These are phyloP conservation scores for Fragilaria crotonensis DNA, from an alignment of 108 stramenopile genomes.

Conservation along the genomic window DNA sequence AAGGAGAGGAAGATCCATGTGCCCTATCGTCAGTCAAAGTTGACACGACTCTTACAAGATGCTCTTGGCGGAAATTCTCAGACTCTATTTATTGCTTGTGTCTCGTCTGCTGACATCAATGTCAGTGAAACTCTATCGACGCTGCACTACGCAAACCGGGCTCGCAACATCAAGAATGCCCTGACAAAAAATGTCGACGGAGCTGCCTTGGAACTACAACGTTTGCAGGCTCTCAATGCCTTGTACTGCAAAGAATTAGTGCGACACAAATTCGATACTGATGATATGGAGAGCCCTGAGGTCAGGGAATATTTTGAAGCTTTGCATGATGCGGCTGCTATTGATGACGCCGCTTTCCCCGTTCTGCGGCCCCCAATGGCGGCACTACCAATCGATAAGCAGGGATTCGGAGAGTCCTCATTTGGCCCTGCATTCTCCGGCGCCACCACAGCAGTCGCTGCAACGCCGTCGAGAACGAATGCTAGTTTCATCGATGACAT, in stretches of 20 bases:
- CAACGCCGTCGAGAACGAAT: no score
- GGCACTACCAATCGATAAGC: no score
- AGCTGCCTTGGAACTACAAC: constrained; percentile 72
- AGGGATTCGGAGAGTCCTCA: no score
- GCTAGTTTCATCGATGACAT: no score
- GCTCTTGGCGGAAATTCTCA: constrained; percentile 95
- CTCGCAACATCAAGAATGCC: constrained; percentile 89
- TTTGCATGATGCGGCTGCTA: constrained; percentile 39
- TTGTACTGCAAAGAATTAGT: constrained; percentile 73
- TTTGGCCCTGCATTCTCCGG: no score
- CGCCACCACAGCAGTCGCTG: no score
- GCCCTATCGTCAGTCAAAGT: constrained; percentile 87
- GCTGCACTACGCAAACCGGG: constrained; percentile 91
- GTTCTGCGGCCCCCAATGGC: no score
- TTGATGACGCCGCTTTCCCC: no score
- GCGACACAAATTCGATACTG: constrained; percentile 35
- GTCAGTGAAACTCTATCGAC: constrained; percentile 89
- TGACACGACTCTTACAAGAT: constrained; percentile 94
- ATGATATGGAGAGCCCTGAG: no score
- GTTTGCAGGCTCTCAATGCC: constrained; percentile 50
- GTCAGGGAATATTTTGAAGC: constrained; percentile 47
- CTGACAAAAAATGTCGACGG: constrained; percentile 78
- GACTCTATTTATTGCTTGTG: constrained; percentile 89
- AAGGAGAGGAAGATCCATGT: constrained; percentile 72
- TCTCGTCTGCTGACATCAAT: constrained; percentile 89